phyloP scores from a whole-genome alignment of 139 green algal species.

The Closterium sp. region DNA sequence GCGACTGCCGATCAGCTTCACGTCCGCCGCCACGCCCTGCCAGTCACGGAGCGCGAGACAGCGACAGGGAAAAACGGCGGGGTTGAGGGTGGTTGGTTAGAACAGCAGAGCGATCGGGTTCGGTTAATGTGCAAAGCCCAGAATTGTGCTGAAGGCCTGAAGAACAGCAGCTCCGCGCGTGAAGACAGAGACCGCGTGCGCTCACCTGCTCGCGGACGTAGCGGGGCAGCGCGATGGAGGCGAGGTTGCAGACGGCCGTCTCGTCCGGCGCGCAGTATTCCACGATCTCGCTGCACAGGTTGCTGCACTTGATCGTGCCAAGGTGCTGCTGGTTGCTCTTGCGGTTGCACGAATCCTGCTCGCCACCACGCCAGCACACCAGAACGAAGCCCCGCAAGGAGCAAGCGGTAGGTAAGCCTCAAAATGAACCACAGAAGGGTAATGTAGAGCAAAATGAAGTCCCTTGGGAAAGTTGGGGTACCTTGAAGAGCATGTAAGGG shows the following conservation, averaged over 20 bases:
- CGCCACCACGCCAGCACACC: background rate
- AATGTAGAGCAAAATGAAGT: background rate
- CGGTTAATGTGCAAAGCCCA: too few species aligned
- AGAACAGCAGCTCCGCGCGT: too few species aligned
- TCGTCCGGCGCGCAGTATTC: slow-evolving; percentile 94
- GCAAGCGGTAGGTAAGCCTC: background rate
- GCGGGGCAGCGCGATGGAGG: slow-evolving; percentile 91
- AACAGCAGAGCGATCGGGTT: too few species aligned
- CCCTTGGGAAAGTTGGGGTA: background rate
- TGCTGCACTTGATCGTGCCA: slow-evolving; percentile 97
- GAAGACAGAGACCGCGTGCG: too few species aligned
- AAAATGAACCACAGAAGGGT: too few species aligned
- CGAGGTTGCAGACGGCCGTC: slow-evolving; percentile 99
- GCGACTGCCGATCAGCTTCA: slow-evolving; percentile 83
- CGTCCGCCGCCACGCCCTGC: slow-evolving; percentile 12
- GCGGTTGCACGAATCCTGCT: slow-evolving; percentile 84
- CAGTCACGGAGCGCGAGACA: background rate
- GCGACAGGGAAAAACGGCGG: background rate
- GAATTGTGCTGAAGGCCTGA: too few species aligned
- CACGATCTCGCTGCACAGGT: slow-evolving; percentile 99
- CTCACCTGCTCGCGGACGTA: slow-evolving; percentile 68
- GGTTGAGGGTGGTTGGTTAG: background rate
- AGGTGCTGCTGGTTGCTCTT: slow-evolving; percentile 92
- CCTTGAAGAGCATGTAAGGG: slow-evolving; percentile 99
- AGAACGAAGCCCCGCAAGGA: background rate